Evolutionary conservation across 2,329 filamentous ascomycete genomes (phyloP), one percentile per base, ranked within the genome.

Genomic region (Aaosphaeria pasadenensis): DNA sequence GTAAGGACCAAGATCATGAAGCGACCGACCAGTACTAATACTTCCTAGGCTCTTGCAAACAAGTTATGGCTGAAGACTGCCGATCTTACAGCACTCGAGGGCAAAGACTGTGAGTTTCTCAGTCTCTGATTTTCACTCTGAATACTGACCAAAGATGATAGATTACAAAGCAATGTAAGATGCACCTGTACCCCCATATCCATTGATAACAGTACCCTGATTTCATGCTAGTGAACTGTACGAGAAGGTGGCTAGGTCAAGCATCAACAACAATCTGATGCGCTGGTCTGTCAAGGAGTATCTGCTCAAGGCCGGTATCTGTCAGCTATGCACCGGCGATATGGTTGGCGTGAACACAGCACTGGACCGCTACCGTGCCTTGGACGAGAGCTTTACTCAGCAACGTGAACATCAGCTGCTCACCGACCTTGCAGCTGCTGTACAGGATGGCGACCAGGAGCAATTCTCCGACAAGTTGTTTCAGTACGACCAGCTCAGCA

Each of bases 41-140:
- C 11, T 29, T 30, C 24, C n/a, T 56, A 68, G 64, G 64, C 88
- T 33, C 81, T 96, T 31, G 91, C 91, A 54, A 97, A 95, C 77
- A 96, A 96, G 73, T 83, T 94, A 50, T 95, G 83, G 78, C 83
- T 96, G 57, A 96, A 96, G 75, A 88, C 91, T 7, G 92, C 90
- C 42, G 94, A 97, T 62, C 78, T 96, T 41, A 81, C 89, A 5
- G 94, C 89, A 9, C 74, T 95, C 11, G 86, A 91, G 48, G 83
- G 77, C 50, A 89, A 96, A 67, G 96, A 95, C 76, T 85, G 86
- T 75, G 89, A 87, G 71, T 83, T 24, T 24, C 17, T 24, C 17
- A 24, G 3, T 24, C 17, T 24, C 17, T 24, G 17, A 24, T 2
- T 24, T 24, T 24, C 17, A 24, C 17, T 24, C 17, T 24, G 17